Evolutionary conservation across 1,139 yeast species (phyloP), one percentile per base, ranked within the genome.

Genomic region (Kodamaea sp.): DNA sequence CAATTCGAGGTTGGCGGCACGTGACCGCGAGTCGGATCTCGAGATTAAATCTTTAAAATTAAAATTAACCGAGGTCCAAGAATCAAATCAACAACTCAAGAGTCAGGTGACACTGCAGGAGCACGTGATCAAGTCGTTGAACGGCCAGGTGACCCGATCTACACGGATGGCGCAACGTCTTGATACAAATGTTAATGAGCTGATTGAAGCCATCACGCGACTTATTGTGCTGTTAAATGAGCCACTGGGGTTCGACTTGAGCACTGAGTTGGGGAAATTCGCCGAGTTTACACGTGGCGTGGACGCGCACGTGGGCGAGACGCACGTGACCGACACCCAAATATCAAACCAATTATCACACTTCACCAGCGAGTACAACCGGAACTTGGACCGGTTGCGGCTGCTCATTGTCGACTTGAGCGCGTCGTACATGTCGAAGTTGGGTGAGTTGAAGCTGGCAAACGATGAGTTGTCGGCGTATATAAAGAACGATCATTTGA

Each of bases 1-100:
- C 31, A 56, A 54, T 29, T 63, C 58, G 29, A 52, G 59, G n/a
- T 42, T 60, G 36, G 55, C 55, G 37, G 53, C 59, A 5, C 53
- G 56, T 24, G 37, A 57, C 3, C 55, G 52, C 32, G 69, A 64
- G 38, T 36, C 51, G 5, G 46, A 35, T 4, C 22, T 38, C 9
- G 37, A 36, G 25, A 35, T 24, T 20, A 45, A 39, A n/a, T 37
- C 40, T 5, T 30, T 43, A 15, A 24, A 5, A 7, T 24, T 42
- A 6, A 39, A 34, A 22, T 25, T 37, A 3, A 6, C 28, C 2
- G 36, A 39, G 10, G 29, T 38, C n/a, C 41, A 39, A 24, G 29
- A 29, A 4, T 37, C 33, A 11, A 25, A n/a, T n/a, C n/a, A 31
- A n/a, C n/a, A n/a, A n/a, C n/a, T n/a, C n/a, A n/a, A n/a, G n/a